These are phyloP conservation scores for Paecilomyces formosus DNA, from an alignment of 2,329 filamentous ascomycete species.

Conservation along the genomic window DNA sequence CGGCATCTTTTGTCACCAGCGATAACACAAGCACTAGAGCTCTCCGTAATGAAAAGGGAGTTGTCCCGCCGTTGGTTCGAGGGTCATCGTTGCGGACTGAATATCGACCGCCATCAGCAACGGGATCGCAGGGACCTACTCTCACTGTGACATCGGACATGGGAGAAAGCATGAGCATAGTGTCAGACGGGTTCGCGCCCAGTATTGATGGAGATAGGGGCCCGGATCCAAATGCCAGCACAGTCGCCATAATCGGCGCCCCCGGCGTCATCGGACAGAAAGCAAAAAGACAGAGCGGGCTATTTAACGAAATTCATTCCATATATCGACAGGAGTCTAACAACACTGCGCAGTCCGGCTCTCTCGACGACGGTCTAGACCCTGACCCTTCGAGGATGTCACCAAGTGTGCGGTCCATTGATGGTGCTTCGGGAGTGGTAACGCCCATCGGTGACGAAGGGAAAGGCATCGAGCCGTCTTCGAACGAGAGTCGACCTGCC, in stretches of 20 bases:
- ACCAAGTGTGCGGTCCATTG: background rate
- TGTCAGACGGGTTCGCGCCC: background rate
- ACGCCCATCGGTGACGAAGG: constrained; percentile 2
- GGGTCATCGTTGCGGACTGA: background rate
- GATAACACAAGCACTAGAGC: background rate
- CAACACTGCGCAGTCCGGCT: background rate
- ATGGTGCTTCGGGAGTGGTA: background rate
- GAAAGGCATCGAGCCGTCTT: constrained; percentile 4
- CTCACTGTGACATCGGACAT: background rate
- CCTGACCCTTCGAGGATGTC: background rate
- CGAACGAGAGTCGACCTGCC: constrained; percentile 13
- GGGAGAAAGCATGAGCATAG: background rate
- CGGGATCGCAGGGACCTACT: background rate
- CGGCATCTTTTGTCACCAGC: background rate
- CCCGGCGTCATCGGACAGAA: constrained; percentile 17
- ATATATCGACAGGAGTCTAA: background rate
- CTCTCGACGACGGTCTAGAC: background rate
- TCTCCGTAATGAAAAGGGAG: background rate
- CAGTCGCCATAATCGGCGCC: constrained; percentile 14
- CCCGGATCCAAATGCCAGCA: constrained; percentile 25
- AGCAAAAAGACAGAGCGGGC: background rate
- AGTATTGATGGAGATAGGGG: constrained; percentile 9
- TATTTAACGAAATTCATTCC: background rate
- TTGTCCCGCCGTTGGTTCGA: background rate
- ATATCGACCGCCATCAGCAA: background rate